Conservation (phyloP, 345 rosid genomes). For the Eutrema japonicum region DNA sequence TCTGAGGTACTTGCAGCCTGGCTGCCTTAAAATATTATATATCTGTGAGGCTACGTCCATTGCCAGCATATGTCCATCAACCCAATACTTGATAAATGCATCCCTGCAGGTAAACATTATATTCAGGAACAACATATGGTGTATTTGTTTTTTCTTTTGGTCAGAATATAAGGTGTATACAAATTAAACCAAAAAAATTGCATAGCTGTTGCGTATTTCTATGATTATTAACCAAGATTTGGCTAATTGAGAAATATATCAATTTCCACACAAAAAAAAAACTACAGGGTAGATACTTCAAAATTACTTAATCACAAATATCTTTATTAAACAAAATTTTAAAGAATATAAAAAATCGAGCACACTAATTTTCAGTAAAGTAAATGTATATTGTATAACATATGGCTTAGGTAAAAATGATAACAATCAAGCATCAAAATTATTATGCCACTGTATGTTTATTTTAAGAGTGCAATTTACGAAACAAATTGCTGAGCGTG, state of each 20-base stretch:
- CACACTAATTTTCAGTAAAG: neutral
- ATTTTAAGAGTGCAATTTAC: neutral
- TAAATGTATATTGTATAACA: neutral
- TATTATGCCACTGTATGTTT: neutral
- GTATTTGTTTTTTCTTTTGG: neutral
- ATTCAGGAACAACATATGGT: slow-evolving; percentile 24
- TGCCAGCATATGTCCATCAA: slow-evolving; percentile 67
- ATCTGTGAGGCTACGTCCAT: slow-evolving; percentile 72
- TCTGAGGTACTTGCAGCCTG: slow-evolving; percentile 66
- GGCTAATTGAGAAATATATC: slow-evolving; percentile 8
- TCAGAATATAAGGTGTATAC: slow-evolving; percentile 7
- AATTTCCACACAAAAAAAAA: neutral
- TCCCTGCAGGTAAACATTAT: slow-evolving; percentile 54
- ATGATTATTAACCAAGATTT: neutral
- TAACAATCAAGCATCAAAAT: slow-evolving; percentile 16
- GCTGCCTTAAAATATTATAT: slow-evolving; percentile 72
- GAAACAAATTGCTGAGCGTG: slow-evolving; percentile 10
- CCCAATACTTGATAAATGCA: slow-evolving; percentile 73
- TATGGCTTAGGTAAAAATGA: neutral
- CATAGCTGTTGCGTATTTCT: neutral
- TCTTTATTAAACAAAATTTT: neutral
- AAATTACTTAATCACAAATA: neutral
- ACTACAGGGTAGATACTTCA: neutral
- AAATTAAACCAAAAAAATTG: neutral
- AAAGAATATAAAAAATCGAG: neutral